A percentile compares a stretch with the other conserved stretches of the same genome.
These are phyloP conservation scores for Marsdenia floribunda DNA, from an alignment of 257 asterid species.

Conservation along the genomic window DNA sequence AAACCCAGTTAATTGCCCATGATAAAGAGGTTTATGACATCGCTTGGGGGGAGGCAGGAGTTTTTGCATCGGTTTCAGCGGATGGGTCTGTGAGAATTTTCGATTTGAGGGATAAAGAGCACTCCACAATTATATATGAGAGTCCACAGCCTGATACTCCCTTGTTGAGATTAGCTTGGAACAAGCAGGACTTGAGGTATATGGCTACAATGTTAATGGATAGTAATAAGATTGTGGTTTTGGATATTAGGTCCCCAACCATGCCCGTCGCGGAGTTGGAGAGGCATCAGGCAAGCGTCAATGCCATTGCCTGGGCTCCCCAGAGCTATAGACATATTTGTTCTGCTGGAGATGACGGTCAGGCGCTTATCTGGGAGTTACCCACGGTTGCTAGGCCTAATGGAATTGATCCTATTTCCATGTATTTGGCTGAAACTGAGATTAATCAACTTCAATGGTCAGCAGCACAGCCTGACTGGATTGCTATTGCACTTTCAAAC, in stretches of 20 bases:
- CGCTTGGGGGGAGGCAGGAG: conserved; percentile 95
- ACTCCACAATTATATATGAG: conserved; percentile 83
- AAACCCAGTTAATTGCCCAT: conserved; percentile 79
- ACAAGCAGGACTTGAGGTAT: conserved; percentile 91
- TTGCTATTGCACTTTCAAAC: conserved; percentile 73
- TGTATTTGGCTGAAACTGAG: conserved; percentile 67
- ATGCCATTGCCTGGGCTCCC: conserved; percentile 94
- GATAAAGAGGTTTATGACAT: conserved; percentile 92
- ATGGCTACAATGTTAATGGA: conserved; percentile 92
- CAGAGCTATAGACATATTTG: conserved; percentile 80
- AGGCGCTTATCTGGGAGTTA: conserved; percentile 82
- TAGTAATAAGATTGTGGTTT: conserved; percentile 64
- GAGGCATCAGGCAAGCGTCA: conserved; percentile 80
- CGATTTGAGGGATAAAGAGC: conserved; percentile 89
- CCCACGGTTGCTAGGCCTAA: conserved; percentile 88
- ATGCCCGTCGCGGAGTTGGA: conserved; percentile 89
- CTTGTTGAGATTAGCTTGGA: conserved; percentile 83
- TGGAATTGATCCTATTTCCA: conserved; percentile 82
- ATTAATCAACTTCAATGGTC: conserved; percentile 96
- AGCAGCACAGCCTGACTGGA: conserved; percentile 75
- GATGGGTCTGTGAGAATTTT: conserved; percentile 87
- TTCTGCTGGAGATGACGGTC: conserved; percentile 90
- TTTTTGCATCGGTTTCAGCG: conserved; percentile 81
- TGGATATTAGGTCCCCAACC: conserved; percentile 79
- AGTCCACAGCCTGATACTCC: conserved; percentile 80